Conservation (phyloP, 2,329 filamentous ascomycete genomes). For the Aureobasidium sp. region DNA sequence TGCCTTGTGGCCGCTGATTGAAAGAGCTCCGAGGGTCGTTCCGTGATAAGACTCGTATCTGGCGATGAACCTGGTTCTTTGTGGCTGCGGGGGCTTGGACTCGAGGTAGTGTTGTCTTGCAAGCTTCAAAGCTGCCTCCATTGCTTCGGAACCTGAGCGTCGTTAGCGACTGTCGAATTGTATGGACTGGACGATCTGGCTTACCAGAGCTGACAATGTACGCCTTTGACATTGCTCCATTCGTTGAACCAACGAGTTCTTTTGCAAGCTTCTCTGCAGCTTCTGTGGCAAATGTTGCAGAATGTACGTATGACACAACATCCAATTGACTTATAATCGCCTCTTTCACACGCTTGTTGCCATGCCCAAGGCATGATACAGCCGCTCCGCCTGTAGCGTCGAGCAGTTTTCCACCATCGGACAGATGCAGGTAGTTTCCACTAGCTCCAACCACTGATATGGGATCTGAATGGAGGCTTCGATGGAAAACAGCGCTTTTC, state of each 20-base stretch:
- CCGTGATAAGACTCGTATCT: slow-evolving; percentile 64
- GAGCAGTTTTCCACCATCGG: slow-evolving; percentile 54
- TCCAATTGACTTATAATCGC: slow-evolving; percentile 56
- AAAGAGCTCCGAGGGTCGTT: slow-evolving; percentile 60
- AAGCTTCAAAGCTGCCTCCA: slow-evolving; percentile 62
- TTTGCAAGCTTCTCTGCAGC: slow-evolving; percentile 48
- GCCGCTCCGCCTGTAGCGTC: slow-evolving; percentile 70
- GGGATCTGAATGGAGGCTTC: slow-evolving; percentile 43
- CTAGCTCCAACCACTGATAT: slow-evolving; percentile 42
- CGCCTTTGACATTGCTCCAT: slow-evolving; percentile 46
- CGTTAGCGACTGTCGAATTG: not conserved
- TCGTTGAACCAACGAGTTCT: slow-evolving; percentile 45
- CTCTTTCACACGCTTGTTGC: slow-evolving; percentile 51
- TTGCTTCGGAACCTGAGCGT: slow-evolving; percentile 46
- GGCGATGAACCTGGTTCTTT: slow-evolving; percentile 56
- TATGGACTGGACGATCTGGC: not conserved
- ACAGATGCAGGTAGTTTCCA: slow-evolving; percentile 47
- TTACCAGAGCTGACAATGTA: slow-evolving; percentile 54
- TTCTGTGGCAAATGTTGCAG: slow-evolving; percentile 51
- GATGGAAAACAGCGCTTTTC: slow-evolving; percentile 42
- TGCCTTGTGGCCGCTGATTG: slow-evolving; percentile 54
- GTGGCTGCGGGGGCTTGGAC: slow-evolving; percentile 43
- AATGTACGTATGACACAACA: slow-evolving; percentile 52
- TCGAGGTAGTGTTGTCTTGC: slow-evolving; percentile 60
- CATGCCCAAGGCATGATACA: slow-evolving; percentile 65